phyloP scores from a whole-genome alignment of 352 stramenopile genomes.

The Phytophthora palmivora region DNA sequence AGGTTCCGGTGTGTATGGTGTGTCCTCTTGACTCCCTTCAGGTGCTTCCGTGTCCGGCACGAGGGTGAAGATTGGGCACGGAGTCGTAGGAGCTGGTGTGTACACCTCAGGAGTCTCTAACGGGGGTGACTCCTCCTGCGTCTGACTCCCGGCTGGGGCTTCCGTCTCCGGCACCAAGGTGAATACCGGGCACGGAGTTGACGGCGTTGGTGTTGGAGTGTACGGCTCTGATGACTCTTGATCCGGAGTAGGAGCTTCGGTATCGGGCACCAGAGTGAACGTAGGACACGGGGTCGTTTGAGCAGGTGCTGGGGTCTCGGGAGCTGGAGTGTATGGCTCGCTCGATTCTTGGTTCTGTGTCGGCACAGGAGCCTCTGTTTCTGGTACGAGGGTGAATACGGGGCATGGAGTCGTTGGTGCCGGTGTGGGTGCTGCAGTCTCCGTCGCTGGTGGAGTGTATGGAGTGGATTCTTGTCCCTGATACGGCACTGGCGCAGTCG shows the following conservation, averaged over 20 bases:
- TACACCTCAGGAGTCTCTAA: no score
- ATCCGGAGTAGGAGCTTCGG: background rate
- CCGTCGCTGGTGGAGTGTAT: slow-evolving; percentile 14
- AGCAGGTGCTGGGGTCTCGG: slow-evolving; percentile 2
- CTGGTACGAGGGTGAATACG: no score
- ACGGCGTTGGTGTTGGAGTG: slow-evolving; percentile 9
- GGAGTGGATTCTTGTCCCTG: slow-evolving; percentile 4
- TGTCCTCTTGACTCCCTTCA: slow-evolving; percentile 3
- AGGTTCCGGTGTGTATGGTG: background rate
- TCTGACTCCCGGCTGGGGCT: background rate
- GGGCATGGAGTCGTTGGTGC: no score
- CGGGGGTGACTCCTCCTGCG: no score
- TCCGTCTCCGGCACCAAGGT: slow-evolving; percentile 15
- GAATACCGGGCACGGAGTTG: slow-evolving; percentile 4
- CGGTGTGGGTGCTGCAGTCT: slow-evolving; percentile 4
- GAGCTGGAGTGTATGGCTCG: no score
- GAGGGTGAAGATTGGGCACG: slow-evolving; percentile 17
- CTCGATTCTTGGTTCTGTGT: no score
- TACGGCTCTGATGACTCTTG: background rate
- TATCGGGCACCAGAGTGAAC: slow-evolving; percentile 12
- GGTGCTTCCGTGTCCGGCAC: slow-evolving; percentile 25
- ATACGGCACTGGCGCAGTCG: slow-evolving; percentile 5
- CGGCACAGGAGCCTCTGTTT: no score
- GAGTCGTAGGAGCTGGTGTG: slow-evolving; percentile 12
- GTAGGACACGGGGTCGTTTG: slow-evolving; percentile 5